Evolutionary conservation across 495 filamentous ascomycete species (phyloP).

Genomic region (Ramalina intermedia): DNA sequence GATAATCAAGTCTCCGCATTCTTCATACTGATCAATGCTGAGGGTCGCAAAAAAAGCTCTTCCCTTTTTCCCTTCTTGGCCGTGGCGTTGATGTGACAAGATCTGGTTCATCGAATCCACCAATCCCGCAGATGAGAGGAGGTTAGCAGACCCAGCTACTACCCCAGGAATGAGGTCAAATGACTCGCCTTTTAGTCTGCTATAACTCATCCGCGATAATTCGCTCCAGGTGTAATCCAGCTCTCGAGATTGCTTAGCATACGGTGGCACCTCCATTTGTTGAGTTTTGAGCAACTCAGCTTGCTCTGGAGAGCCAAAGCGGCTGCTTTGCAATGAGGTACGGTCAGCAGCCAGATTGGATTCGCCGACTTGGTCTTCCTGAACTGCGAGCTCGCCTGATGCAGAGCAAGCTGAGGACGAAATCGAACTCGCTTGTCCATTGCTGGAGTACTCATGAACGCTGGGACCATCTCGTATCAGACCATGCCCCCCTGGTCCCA

Average conservation of each 20-base stretch:
- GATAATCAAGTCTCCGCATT: constrained; percentile 67
- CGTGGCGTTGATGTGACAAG: constrained; percentile 12
- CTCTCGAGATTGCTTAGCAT: constrained; percentile 16
- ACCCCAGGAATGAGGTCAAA: constrained; percentile 39
- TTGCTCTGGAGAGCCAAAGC: too few species aligned
- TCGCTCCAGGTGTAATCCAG: constrained; percentile 39
- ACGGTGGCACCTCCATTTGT: neutral
- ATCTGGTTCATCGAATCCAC: constrained; percentile 31
- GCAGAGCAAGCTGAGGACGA: too few species aligned
- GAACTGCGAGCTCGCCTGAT: too few species aligned
- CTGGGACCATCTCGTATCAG: too few species aligned
- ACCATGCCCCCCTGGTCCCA: too few species aligned
- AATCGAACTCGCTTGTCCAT: too few species aligned
- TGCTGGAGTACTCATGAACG: too few species aligned
- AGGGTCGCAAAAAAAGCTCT: constrained; percentile 49
- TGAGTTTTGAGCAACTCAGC: too few species aligned
- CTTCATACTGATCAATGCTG: constrained; percentile 62
- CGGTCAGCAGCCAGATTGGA: too few species aligned
- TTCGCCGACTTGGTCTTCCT: too few species aligned
- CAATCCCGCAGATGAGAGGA: constrained; percentile 14
- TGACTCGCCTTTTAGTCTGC: constrained; percentile 33
- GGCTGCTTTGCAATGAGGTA: too few species aligned
- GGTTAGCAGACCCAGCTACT: constrained; percentile 5
- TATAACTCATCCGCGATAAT: constrained; percentile 38
- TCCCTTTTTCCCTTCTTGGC: constrained; percentile 29